Base-by-base conservation (phyloP, 1,139 yeast genomes). In the Candida tropicalis region DNA sequence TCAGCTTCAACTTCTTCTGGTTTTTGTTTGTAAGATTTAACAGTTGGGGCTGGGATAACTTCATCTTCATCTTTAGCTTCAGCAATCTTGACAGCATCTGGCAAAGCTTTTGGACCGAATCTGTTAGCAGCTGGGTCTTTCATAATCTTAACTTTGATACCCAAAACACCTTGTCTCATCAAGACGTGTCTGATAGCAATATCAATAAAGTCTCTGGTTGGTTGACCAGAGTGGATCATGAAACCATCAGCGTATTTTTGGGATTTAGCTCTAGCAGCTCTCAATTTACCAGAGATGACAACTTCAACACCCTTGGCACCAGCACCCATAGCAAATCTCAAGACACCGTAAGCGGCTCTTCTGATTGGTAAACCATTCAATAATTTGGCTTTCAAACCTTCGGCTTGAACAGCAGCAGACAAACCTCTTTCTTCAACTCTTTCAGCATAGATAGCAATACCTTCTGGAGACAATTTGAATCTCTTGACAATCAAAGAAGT, bases 261-360 rank as follows among this genome's bases (percentile, higher is more conserved):
- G 68, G 98, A 87, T 87, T 93, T 93, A 70, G 99, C 99, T 84
- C 99, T 91, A 68, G 99, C 99, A 79, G 97, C 99, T 84, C 97
- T 89, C 76, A 95, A 87, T 82, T 93, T 93, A 86, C 99, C 99
- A 62, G 97, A 89, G 71, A 91, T 88, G 65, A 93, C 97, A 74
- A 91, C 98, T 81, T 93, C 98, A 68, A 95, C 97, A 90, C 99
- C 99, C 88, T 95, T 95, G 72, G 99, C 99, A 79, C 99, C 99
- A 59, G 98, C 90, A 77, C 91, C 98, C 97, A 93, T 95, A 69
- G 95, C 97, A 84, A 85, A 90, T 84, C 99, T 91, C 79, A 95
- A 95, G 66, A 95, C 98, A 89, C 99, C 98, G 88, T 93, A 93
- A 66, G 98, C 98, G 66, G 99, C 99, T 83, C 99, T 89, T 84